These are phyloP conservation scores for Euphorbia peplus DNA, from an alignment of 345 rosid species.

Conservation along the genomic window DNA sequence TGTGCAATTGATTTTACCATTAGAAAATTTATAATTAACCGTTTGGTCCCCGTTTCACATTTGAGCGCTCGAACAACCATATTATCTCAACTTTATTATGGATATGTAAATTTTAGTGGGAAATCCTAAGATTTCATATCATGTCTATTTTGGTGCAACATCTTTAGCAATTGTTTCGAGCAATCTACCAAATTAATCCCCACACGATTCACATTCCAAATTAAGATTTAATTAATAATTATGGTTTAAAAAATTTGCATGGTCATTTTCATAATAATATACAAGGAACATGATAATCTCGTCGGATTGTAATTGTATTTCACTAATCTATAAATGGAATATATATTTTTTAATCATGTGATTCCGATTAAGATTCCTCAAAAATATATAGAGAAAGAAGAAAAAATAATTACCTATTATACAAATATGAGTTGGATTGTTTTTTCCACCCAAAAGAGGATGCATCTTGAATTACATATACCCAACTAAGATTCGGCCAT, in stretches of 20 bases:
- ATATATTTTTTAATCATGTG: not conserved
- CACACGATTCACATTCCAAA: not conserved
- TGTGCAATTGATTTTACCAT: too few species aligned
- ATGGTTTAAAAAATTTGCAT: not conserved
- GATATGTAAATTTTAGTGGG: too few species aligned
- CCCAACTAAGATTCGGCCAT: not conserved
- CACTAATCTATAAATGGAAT: not conserved
- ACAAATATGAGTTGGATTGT: not conserved
- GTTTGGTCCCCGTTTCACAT: too few species aligned
- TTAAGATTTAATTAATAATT: not conserved
- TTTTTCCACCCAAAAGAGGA: not conserved
- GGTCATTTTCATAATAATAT: not conserved
- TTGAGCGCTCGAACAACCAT: too few species aligned
- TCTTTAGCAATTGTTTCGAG: not conserved
- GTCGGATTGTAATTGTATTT: not conserved
- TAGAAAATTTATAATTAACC: too few species aligned
- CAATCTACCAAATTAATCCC: not conserved
- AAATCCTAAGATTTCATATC: too few species aligned
- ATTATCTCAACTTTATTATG: too few species aligned
- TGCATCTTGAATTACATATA: not conserved
- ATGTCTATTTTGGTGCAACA: not conserved
- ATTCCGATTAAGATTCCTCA: not conserved
- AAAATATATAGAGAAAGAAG: not conserved
- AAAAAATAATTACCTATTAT: not conserved
- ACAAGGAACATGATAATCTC: not conserved